These are phyloP conservation scores for Metarhizium guizhouense DNA, from an alignment of 2,329 filamentous ascomycete species.

Conservation along the genomic window DNA sequence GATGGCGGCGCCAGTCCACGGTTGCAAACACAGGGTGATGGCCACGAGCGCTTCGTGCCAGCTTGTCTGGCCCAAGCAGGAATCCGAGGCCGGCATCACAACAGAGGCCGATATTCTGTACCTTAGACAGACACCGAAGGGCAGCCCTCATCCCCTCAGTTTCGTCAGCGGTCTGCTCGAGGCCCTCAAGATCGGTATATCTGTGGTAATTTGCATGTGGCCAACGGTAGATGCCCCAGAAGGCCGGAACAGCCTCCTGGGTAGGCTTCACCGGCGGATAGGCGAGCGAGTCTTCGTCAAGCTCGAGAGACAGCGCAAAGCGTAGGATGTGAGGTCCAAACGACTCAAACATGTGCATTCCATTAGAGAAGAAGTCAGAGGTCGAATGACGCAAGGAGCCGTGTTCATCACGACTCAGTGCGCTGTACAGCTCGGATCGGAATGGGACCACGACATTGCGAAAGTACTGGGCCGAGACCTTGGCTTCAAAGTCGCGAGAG, in stretches of 20 bases:
- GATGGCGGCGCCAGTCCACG: conserved; percentile 18
- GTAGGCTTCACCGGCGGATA: conserved; percentile 47
- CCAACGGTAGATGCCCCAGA: conserved; percentile 60
- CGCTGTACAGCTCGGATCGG: conserved; percentile 51
- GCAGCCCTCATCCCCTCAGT: conserved; percentile 51
- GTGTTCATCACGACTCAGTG: conserved; percentile 14
- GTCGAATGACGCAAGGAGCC: conserved; percentile 9
- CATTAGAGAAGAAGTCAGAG: conserved; percentile 30
- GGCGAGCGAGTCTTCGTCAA: conserved; percentile 43
- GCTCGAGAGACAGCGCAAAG: conserved; percentile 61
- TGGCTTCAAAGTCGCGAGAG: conserved; percentile 45
- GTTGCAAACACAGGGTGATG: conserved; percentile 27
- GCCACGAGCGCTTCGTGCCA: conserved; percentile 32
- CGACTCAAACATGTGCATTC: conserved; percentile 51
- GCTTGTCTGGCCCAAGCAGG: conserved; percentile 52
- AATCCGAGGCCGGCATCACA: conserved; percentile 61
- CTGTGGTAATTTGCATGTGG: conserved; percentile 49
- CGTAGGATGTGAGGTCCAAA: conserved; percentile 52
- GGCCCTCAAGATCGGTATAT: conserved; percentile 47
- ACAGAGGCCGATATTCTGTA: conserved; percentile 56
- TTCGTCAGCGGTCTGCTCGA: conserved; percentile 57
- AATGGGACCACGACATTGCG: conserved; percentile 57
- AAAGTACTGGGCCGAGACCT: conserved; percentile 50
- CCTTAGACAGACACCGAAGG: conserved; percentile 44
- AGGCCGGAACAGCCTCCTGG: conserved; percentile 44